phyloP scores from a whole-genome alignment of 192 early-diverging fungal species.

The Chytriomyces sp. region DNA sequence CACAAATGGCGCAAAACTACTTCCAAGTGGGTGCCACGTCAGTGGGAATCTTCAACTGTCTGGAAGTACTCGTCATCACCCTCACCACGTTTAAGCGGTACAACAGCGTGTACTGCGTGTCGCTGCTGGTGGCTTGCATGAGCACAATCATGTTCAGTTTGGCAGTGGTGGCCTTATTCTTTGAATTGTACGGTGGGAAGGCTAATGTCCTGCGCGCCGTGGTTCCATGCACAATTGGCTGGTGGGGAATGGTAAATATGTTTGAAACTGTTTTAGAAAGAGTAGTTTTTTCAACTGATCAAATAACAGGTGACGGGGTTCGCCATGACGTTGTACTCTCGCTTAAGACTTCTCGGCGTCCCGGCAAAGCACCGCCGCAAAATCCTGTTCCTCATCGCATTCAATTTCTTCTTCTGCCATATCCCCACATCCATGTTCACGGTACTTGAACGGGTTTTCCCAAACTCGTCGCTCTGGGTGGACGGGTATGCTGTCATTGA shows the following conservation, averaged over 20 bases:
- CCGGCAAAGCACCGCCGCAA: not conserved
- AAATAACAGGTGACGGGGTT: conserved; percentile 35
- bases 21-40: conserved; percentile 3
- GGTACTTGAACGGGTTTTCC: not conserved
- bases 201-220: not conserved
- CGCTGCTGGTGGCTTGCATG: not conserved
- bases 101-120: not conserved
- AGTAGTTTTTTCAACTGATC: conserved; percentile 32
- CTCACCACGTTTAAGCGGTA: not conserved
- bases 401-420: not conserved
- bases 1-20: conserved; percentile 2
- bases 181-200: not conserved
- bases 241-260: no score
- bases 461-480: not conserved
- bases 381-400: not conserved
- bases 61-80: not conserved
- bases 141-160: not conserved
- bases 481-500: not conserved
- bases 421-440: not conserved
- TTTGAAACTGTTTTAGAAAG: no score
- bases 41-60: not conserved
- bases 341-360: conserved; percentile 18
- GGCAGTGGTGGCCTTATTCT: not conserved
- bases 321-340: conserved; percentile 37
- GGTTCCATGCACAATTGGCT: no score